These are phyloP conservation scores for Antitrichia curtipendula DNA, from an alignment of 225 moss, liverwort and hornwort genomes.

Conservation along the genomic window DNA sequence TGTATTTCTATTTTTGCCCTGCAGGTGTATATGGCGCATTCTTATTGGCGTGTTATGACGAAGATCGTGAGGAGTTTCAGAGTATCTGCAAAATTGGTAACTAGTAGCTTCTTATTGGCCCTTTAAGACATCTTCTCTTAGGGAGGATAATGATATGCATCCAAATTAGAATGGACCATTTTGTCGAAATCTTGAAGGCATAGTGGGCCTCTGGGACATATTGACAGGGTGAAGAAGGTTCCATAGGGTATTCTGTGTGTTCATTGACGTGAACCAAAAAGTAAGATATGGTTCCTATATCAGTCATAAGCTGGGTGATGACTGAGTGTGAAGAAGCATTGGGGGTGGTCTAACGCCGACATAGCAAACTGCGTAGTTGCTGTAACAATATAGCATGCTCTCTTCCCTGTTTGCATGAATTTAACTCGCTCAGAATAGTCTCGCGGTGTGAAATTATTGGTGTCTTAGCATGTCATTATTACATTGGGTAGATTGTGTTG, in stretches of 20 bases:
- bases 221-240: neutral
- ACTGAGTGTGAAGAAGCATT: neutral
- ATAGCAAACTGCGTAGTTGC: neutral
- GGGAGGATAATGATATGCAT: neutral
- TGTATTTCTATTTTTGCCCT: neutral
- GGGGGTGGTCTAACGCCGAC: neutral
- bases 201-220: neutral
- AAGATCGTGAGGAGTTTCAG: conserved; percentile 81
- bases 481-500: neutral
- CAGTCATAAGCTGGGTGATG: neutral
- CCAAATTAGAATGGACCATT: neutral
- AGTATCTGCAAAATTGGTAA: conserved; percentile 99
- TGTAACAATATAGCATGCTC: neutral
- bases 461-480: neutral
- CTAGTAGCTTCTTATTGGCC: neutral
- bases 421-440: neutral
- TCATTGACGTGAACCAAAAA: neutral
- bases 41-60: conserved; percentile 87
- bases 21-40: conserved; percentile 95
- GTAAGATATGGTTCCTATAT: neutral
- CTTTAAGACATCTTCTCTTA: neutral
- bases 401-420: neutral
- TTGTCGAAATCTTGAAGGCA: neutral
- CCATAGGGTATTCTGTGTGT: neutral
- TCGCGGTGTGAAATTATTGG: neutral